Percentiles rank a stretch among this genome's conserved stretches.
Evolutionary conservation across 352 stramenopile species (phyloP).

Genomic region (Phytopythium boreale): DNA sequence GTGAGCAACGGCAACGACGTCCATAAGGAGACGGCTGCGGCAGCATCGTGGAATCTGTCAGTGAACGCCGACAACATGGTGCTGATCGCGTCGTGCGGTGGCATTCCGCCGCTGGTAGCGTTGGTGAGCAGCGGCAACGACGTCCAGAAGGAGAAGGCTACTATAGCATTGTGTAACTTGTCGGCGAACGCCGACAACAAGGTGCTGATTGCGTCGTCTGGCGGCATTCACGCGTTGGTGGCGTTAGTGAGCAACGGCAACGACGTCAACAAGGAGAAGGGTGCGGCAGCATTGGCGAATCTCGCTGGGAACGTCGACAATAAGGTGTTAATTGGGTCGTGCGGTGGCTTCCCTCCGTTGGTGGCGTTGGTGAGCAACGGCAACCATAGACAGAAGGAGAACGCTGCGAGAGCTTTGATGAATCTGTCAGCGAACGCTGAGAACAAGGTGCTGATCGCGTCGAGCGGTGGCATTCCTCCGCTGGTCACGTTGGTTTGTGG

Average conservation of each 20-base stretch:
- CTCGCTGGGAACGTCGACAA: not conserved
- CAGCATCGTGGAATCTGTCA: conserved; percentile 8
- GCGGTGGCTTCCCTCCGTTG: conserved; percentile 8
- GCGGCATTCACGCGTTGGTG: conserved; percentile 11
- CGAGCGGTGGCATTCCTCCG: not conserved
- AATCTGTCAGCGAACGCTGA: too few relatives aligned
- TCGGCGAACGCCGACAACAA: not conserved
- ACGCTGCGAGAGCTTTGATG: too few relatives aligned
- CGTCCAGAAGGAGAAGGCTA: conserved; percentile 1
- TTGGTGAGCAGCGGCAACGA: conserved; percentile 10
- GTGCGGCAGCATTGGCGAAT: conserved; percentile 4
- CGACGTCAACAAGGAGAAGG: conserved; percentile 10
- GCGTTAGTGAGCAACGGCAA: conserved; percentile 7
- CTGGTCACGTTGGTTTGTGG: not conserved
- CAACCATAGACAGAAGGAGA: conserved; percentile 2
- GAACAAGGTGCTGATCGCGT: not conserved
- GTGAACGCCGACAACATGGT: conserved; percentile 5
- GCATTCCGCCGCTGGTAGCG: conserved; percentile 7
- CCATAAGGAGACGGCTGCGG: conserved; percentile 5
- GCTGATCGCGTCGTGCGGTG: conserved; percentile 1
- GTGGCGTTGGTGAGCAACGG: conserved; percentile 1
- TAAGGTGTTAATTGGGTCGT: not conserved
- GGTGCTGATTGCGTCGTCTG: conserved; percentile 8
- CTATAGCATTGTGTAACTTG: conserved; percentile 6
- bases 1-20: not conserved